phyloP scores from a whole-genome alignment of 768 basidiomycete genomes.

The Chalciporus piperatus region DNA sequence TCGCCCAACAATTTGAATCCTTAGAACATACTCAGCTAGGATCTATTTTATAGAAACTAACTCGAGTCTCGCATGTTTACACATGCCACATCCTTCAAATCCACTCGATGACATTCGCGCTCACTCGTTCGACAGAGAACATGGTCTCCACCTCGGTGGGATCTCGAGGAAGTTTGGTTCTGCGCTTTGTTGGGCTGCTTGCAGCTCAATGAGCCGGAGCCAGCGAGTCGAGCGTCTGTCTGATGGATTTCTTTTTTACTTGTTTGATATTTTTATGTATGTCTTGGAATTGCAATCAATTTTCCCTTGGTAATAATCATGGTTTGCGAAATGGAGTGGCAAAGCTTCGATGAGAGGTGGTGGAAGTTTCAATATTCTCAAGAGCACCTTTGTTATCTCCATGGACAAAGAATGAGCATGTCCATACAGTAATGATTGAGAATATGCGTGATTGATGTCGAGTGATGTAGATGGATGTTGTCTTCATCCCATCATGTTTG shows the following conservation, averaged over 20 bases:
- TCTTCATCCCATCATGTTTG: constrained; percentile 9
- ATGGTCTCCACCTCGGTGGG: constrained; percentile 35
- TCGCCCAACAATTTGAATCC: constrained; percentile 25
- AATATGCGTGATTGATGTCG: neutral
- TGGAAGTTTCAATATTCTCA: too few species aligned
- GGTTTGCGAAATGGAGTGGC: too few species aligned
- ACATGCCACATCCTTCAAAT: constrained; percentile 71
- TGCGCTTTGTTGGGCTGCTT: constrained; percentile 26
- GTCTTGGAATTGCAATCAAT: neutral
- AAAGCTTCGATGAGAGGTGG: too few species aligned
- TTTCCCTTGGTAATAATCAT: too few species aligned
- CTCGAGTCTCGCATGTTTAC: constrained; percentile 78
- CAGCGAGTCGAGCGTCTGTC: constrained; percentile 63
- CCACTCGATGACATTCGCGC: constrained; percentile 66
- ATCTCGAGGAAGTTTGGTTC: constrained; percentile 67
- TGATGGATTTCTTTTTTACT: constrained; percentile 47
- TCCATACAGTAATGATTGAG: too few species aligned
- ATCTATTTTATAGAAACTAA: constrained; percentile 80
- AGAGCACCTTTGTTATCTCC: too few species aligned
- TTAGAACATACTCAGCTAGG: constrained; percentile 79
- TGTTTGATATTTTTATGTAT: neutral
- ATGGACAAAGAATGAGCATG: too few species aligned
- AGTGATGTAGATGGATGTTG: neutral
- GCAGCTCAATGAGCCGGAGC: constrained; percentile 28
- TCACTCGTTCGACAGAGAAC: constrained; percentile 70